Base-by-base conservation (phyloP, 352 stramenopile species). In the Ophiocytium majus region DNA sequence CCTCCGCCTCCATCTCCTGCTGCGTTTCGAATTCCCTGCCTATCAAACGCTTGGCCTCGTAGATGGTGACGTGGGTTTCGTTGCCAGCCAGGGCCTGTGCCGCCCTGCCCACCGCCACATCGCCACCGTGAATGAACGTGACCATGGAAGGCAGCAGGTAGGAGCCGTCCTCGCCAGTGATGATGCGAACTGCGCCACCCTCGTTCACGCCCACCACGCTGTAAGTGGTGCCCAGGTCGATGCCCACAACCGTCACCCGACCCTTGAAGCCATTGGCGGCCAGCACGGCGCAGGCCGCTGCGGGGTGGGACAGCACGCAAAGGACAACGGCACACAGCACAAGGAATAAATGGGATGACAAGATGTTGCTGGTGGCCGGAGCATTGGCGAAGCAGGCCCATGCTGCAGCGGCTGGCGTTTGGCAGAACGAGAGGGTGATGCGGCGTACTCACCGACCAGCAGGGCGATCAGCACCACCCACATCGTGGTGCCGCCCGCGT, bases 221-320 rank as follows among this genome's bases (percentile, higher is more conserved):
- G 85, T 93, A 95, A 64, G 93, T 96, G 0, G 93, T 96, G 23
- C 93, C 93, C 71, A 96, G 84, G 90, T 96, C 93, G 79, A 96
- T 94, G 19, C 93, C 93, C 0, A 94, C 91, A 10, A 94, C 91
- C 57, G 80, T 90, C 14, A 91, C 86, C 9, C 93, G 84, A 50
- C 92, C 93, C 14, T 83, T 35, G 33, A 90, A 90, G 9, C 89
- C 86, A 17, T 84, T 81, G 28, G 89, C 86, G 81, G 86, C 85
- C 28, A 90, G 66, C 63, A 83, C 85, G 88, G 90, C 88, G 84
- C 83, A 89, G 50, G 83, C 80, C 37, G 81, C 85, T 88, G 84
- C 33, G 43, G 17, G 64, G 31, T 10, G 31, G 5, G 64, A 37
- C 31, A 34, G 17, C 31, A 34, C 19, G 34, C 64, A 37, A 37